A percentile compares a stretch with the other conserved stretches of the same genome.
phyloP scores from a whole-genome alignment of 345 rosid species.

The Hibiscus trionum region DNA sequence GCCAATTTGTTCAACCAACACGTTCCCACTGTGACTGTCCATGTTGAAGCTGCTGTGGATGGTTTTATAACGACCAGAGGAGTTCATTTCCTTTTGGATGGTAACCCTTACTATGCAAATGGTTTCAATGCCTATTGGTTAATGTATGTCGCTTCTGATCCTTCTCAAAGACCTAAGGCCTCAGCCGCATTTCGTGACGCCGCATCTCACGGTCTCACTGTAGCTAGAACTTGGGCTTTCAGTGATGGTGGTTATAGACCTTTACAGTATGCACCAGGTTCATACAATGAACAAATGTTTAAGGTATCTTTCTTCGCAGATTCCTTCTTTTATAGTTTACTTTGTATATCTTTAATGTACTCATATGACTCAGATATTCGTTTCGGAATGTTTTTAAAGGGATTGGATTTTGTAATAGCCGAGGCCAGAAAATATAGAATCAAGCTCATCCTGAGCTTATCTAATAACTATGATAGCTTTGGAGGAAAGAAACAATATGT shows the following conservation, averaged over 20 bases:
- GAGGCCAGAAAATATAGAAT: neutral
- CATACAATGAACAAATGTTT: slow-evolving; percentile 5
- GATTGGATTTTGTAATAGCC: slow-evolving; percentile 80
- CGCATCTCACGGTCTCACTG: slow-evolving; percentile 47
- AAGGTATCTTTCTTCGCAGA: neutral
- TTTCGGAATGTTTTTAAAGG: neutral
- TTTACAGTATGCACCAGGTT: slow-evolving; percentile 1
- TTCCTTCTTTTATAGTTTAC: neutral
- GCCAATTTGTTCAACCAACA: slow-evolving; percentile 29
- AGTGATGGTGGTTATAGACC: slow-evolving; percentile 72
- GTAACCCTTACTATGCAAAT: slow-evolving; percentile 65
- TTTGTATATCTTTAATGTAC: neutral
- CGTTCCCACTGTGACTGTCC: slow-evolving; percentile 12
- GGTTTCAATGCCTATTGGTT: slow-evolving; percentile 96
- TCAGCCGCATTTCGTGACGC: slow-evolving; percentile 65
- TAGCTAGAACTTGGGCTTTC: slow-evolving; percentile 89
- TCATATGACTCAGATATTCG: neutral
- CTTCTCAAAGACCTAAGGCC: slow-evolving; percentile 51
- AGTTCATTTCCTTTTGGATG: slow-evolving; percentile 52
- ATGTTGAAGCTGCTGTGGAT: slow-evolving; percentile 36
- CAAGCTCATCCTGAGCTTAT: neutral
- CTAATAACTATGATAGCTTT: slow-evolving; percentile 25
- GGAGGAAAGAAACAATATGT: slow-evolving; percentile 91
- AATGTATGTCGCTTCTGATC: slow-evolving; percentile 71
- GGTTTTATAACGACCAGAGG: slow-evolving; percentile 65